Evolutionary conservation across 306 rosid genomes (phyloP), one percentile per base, ranked within the genome.

Genomic region (Mimosa bimucronata): DNA sequence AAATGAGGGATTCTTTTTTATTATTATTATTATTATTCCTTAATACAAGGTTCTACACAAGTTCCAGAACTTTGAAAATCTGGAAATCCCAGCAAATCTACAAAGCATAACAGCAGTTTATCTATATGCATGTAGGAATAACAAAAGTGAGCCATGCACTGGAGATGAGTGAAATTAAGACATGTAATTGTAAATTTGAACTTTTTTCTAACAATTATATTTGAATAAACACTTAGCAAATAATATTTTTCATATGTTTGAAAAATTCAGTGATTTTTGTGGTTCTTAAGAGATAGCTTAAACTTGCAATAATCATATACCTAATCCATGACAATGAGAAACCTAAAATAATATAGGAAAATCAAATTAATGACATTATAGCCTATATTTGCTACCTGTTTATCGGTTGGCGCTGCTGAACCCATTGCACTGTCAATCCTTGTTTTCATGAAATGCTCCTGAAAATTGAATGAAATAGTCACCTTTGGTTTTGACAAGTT

Each of bases 341-440:
- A n/a, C 12, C 26, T 69, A 13, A 6, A 68, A 58, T 38, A 66
- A 40, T 67, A 67, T 23, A 7, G 13, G 12, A 38, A 2, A 69
- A 12, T 41, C 37, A 76, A 55, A 52, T 74, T 21, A 68, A 79
- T 7, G 78, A 60, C 29, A 25, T 28, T 21, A 70, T 6, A 80
- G 45, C 45, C 28, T 25, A 34, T 52, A 55, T 21, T 58, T 73
- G 53, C 66, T 88, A 91, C 98, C 97, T 95, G 98, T 75, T 95
- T 95, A 15, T 10, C 75, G 80, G 97, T 91, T 79, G 98, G 78
- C 64, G 87, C 86, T 8, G 97, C 88, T 19, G 96, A 90, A 31
- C 95, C 91, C 98, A 95, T 92, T 73, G 98, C 91, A 75, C 76
- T 92, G 75, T 92, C 97, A 29, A 92, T 90, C 88, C 91, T 90